phyloP scores from a whole-genome alignment of 345 rosid genomes.

The Eucalyptus globulus region DNA sequence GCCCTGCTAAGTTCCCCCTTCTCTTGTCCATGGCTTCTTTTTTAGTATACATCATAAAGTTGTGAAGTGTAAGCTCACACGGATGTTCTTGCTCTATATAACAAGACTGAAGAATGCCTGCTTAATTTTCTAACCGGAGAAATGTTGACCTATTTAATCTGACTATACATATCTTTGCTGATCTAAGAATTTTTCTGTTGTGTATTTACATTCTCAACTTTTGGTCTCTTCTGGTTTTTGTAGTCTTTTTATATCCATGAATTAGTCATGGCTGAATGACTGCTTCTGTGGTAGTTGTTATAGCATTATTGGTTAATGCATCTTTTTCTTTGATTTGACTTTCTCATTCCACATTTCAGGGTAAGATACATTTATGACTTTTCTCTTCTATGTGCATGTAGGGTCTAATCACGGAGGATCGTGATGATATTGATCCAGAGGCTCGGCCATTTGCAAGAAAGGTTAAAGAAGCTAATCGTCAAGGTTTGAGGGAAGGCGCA shows the following conservation, averaged over 20 bases:
- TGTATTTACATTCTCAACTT: not conserved
- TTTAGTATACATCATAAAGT: not conserved
- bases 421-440: slow-evolving; percentile 63
- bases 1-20: not conserved
- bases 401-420: slow-evolving; percentile 92
- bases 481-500: slow-evolving; percentile 85
- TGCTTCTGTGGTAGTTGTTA: not conserved
- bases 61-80: not conserved
- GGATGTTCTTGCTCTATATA: not conserved
- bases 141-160: not conserved
- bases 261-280: not conserved
- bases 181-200: not conserved
- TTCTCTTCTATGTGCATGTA: slow-evolving; percentile 12
- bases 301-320: not conserved
- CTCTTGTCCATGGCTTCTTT: not conserved
- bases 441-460: slow-evolving; percentile 82
- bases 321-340: not conserved
- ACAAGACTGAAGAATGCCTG: not conserved
- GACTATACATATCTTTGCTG: not conserved
- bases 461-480: slow-evolving; percentile 69
- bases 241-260: not conserved
- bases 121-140: not conserved
- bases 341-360: not conserved
- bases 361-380: not conserved
- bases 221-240: not conserved